These are phyloP conservation scores for Xylariaceae sp. DNA, from an alignment of 2,329 filamentous ascomycete genomes.

Conservation along the genomic window DNA sequence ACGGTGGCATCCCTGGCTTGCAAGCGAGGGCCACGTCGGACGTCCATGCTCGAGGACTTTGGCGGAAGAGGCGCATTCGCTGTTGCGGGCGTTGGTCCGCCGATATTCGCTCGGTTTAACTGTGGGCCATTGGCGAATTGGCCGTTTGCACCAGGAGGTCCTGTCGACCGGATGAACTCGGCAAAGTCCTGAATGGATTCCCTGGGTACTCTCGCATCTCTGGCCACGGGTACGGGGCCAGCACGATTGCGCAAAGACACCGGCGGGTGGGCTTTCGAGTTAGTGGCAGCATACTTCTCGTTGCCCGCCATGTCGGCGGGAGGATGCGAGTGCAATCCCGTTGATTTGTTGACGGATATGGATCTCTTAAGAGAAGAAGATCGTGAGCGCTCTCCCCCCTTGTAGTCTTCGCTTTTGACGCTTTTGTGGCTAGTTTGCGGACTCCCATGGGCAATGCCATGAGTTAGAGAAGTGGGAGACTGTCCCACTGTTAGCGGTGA, in stretches of 20 bases:
- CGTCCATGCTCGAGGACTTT: slow-evolving; percentile 35
- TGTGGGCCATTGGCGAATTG: neutral
- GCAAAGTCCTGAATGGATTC: slow-evolving; percentile 80
- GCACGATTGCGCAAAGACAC: slow-evolving; percentile 32
- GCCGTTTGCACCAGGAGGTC: slow-evolving; percentile 51
- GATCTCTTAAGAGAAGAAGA: slow-evolving; percentile 41
- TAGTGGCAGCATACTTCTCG: slow-evolving; percentile 25
- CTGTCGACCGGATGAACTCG: slow-evolving; percentile 84
- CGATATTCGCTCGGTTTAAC: slow-evolving; percentile 22
- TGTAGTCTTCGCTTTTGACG: slow-evolving; percentile 46
- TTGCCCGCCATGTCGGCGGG: slow-evolving; percentile 25
- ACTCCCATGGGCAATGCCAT: slow-evolving; percentile 30
- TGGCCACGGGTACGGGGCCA: slow-evolving; percentile 42
- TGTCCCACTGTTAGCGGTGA: slow-evolving; percentile 27
- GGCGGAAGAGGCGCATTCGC: slow-evolving; percentile 23
- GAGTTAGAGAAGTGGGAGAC: slow-evolving; percentile 36
- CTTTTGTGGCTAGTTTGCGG: slow-evolving; percentile 39
- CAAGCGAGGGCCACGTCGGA: slow-evolving; percentile 46
- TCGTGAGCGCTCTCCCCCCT: slow-evolving; percentile 36
- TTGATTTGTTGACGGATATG: slow-evolving; percentile 40
- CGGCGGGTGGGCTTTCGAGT: slow-evolving; percentile 30
- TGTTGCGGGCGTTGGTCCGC: slow-evolving; percentile 21
- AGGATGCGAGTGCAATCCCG: slow-evolving; percentile 36
- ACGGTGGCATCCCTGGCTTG: slow-evolving; percentile 69
- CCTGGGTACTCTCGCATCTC: slow-evolving; percentile 67